Evolutionary conservation across 306 rosid species (phyloP).

Genomic region (Crotalaria pallida): DNA sequence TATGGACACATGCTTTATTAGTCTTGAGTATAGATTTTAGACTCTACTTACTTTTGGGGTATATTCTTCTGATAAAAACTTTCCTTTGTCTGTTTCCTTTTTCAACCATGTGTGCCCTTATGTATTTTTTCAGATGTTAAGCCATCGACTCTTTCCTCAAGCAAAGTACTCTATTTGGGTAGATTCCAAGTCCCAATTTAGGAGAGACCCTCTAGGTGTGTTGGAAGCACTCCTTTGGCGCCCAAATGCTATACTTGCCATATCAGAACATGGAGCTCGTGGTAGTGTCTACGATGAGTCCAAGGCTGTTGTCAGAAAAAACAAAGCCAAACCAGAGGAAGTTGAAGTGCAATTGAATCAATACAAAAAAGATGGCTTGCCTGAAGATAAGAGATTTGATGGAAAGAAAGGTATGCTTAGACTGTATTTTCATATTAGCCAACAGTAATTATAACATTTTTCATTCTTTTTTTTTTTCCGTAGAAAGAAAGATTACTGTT

Average conservation of each 20-base stretch:
- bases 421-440: slow-evolving; percentile 1
- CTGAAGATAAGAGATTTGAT: slow-evolving; percentile 73
- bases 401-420: slow-evolving; percentile 74
- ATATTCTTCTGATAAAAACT: neutral
- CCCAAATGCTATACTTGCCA: slow-evolving; percentile 66
- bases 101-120: slow-evolving; percentile 14
- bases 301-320: slow-evolving; percentile 87
- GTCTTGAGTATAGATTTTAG: neutral
- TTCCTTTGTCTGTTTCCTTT: neutral
- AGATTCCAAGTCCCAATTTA: slow-evolving; percentile 91
- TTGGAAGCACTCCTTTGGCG: slow-evolving; percentile 90
- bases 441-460: neutral
- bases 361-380: slow-evolving; percentile 72
- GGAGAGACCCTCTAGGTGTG: slow-evolving; percentile 96
- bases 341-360: slow-evolving; percentile 82
- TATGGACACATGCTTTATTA: neutral
- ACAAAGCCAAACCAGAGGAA: slow-evolving; percentile 96
- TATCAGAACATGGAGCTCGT: slow-evolving; percentile 99
- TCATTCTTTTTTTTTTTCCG: neutral
- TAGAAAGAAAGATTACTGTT: neutral
- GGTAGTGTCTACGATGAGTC: slow-evolving; percentile 92
- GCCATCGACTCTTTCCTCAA: slow-evolving; percentile 89
- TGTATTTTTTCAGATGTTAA: slow-evolving; percentile 68
- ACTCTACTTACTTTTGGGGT: neutral
- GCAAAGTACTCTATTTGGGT: slow-evolving; percentile 95